A percentile compares a stretch with the other conserved stretches of the same genome.
Conservation (phyloP, 352 stramenopile genomes). For the Pythium brassicae region DNA sequence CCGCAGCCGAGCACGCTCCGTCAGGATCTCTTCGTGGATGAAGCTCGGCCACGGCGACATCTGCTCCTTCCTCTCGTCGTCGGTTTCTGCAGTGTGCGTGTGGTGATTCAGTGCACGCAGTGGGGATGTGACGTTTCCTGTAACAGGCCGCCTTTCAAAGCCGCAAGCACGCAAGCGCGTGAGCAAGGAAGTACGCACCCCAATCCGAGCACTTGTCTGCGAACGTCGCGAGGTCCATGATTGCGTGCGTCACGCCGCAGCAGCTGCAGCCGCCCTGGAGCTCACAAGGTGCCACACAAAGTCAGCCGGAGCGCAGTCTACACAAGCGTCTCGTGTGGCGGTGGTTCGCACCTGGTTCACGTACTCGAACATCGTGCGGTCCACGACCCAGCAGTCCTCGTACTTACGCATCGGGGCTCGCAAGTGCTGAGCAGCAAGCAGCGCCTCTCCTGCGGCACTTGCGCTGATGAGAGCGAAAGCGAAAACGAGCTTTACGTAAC, state of each 20-base stretch:
- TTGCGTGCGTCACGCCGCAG: constrained; percentile 86
- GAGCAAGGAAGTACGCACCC: constrained; percentile 23
- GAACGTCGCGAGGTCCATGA: constrained; percentile 81
- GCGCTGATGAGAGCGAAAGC: no score
- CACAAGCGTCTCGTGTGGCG: neutral
- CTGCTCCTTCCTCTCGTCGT: constrained; percentile 88
- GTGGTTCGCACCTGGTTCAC: constrained; percentile 68
- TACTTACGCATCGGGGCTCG: constrained; percentile 49
- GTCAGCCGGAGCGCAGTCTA: no score
- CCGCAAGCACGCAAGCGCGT: neutral
- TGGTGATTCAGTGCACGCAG: neutral
- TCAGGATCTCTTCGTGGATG: constrained; percentile 92
- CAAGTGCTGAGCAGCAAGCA: constrained; percentile 2
- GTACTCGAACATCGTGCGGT: constrained; percentile 95
- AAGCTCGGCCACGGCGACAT: constrained; percentile 80
- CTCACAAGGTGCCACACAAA: neutral
- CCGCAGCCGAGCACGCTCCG: constrained; percentile 84
- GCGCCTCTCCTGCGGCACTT: no score
- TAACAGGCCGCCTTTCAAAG: neutral
- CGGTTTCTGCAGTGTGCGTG: constrained; percentile 62
- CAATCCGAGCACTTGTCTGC: constrained; percentile 90
- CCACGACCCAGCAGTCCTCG: constrained; percentile 86
- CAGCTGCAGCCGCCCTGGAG: constrained; percentile 88
- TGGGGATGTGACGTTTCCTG: no score
- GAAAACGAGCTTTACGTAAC: no score